Base-by-base conservation (phyloP, 163 green algal genomes). In the Prototheca cutis region DNA sequence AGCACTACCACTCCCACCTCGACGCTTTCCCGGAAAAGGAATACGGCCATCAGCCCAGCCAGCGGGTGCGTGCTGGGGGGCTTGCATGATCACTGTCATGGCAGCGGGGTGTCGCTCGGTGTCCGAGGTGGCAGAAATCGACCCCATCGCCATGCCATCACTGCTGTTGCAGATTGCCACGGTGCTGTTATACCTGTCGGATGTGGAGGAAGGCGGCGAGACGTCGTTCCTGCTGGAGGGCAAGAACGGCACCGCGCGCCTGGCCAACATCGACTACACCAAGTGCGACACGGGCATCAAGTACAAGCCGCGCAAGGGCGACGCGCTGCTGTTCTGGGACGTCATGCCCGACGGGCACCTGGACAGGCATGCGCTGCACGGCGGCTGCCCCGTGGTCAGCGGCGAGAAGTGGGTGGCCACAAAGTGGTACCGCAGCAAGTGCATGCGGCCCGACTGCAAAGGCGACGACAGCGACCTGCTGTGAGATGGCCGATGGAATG, bases 1-100 rank as follows among this genome's bases (percentile, higher is more conserved):
- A 90, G 68, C 82, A 91, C 33, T 91, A 91, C 63, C 61, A 91
- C 55, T 63, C 62, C 17, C 79, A 86, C 53, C 79, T 81, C 29
- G 79, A 86, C 58, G 68, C 74, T 0, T 85, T 85, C 47, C 49
- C 71, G 18, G 71, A 71, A 15, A 67, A 82, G 30, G 65, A 66
- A 21, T 84, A 85, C 56, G 78, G 76, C 0, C 68, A 67, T 1
- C 76, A 84, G 55, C 27, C 34, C 31, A 82, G 66, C 39, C 73
- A 83, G 51, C 40, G 78, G 62, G 75, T 84, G 59, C 19, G 70
- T 45, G 28, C n/a, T n/a, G n/a, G n/a, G n/a, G n/a, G n/a, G n/a
- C n/a, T n/a, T n/a, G n/a, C n/a, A n/a, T n/a, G n/a, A n/a, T n/a
- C n/a, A n/a, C n/a, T n/a, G n/a, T n/a, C n/a, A n/a, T n/a, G n/a